Base-by-base conservation (phyloP, 73 alveolate genomes). In the Paramecium sexaurelia region DNA sequence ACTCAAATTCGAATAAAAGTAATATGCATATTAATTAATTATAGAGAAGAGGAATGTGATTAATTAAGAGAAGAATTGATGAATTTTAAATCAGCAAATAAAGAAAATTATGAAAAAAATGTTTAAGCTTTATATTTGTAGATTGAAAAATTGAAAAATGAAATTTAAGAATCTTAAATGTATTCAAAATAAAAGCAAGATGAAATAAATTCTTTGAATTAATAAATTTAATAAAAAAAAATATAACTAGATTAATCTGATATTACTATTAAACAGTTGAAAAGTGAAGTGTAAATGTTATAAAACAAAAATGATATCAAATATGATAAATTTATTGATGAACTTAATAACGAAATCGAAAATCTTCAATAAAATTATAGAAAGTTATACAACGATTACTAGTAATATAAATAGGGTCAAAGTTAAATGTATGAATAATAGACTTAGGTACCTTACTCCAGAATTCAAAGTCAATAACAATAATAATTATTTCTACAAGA, bases 1-100 rank as follows among this genome's bases (percentile, higher is more conserved):
- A 71, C 56, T 71, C 7, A 71, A 19, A 71, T 71, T n/a, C 13
- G 86, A 71, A 36, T 6, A 17, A 35, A 71, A 71, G 86, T 71
- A 71, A 35, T 51, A 51, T 51, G 27, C 86, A 26, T 61, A 61
- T 27, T 15, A 27, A 71, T 35, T 15, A 17, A 35, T 11, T 15
- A 27, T 37, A 71, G 86, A 71, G 86, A 71, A 24, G 57, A 37
- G 15, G 86, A 71, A 24, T 71, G 86, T 9, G 86, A 71, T 32
- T 13, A 71, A 20, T 32, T 71, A 37, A 71, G 55, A 35, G 86
- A 71, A 71, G 55, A 71, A 71, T 27, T 71, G 26, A 26, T 61
- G 20, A 26, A 40, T 20, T 35, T 35, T 11, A 71, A 71, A 71
- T 32, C 15, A 71, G 6, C 8, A 9, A 71, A 8, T 32, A 71